These are phyloP conservation scores for Oryza punctata DNA, from an alignment of 176 grass and related monocot species.

Conservation along the genomic window DNA sequence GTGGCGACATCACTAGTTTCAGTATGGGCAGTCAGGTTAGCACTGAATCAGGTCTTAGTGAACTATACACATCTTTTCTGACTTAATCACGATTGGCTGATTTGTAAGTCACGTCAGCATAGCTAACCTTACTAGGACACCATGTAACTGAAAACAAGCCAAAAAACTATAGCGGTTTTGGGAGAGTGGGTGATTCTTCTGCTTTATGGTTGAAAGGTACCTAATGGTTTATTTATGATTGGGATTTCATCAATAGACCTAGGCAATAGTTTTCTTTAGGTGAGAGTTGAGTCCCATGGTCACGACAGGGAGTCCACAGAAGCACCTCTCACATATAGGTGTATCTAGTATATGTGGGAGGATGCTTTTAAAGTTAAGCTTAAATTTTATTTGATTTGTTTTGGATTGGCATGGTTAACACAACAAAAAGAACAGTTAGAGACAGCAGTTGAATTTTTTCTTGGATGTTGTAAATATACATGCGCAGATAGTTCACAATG, in stretches of 20 bases:
- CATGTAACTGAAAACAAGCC: too few species aligned
- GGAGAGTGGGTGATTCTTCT: too few species aligned
- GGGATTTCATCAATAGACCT: background rate
- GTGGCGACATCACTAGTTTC: too few species aligned
- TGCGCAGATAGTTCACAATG: background rate
- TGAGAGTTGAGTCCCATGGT: too few species aligned
- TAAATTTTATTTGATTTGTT: background rate
- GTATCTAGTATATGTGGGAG: background rate
- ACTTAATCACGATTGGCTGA: too few species aligned
- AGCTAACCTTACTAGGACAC: too few species aligned
- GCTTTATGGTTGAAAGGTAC: too few species aligned
- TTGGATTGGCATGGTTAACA: background rate
- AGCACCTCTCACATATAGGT: background rate
- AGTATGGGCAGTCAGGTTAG: background rate
- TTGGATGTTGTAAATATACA: background rate
- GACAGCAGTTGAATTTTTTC: background rate
- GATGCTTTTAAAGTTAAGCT: background rate
- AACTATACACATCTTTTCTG: too few species aligned
- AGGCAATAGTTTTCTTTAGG: background rate
- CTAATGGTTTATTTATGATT: background rate
- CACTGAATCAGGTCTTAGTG: background rate
- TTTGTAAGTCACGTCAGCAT: too few species aligned
- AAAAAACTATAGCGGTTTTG: too few species aligned
- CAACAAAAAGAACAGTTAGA: background rate
- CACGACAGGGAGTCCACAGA: too few species aligned